Base-by-base conservation (phyloP, 768 basidiomycete species). In the Termitomyces sp. region DNA sequence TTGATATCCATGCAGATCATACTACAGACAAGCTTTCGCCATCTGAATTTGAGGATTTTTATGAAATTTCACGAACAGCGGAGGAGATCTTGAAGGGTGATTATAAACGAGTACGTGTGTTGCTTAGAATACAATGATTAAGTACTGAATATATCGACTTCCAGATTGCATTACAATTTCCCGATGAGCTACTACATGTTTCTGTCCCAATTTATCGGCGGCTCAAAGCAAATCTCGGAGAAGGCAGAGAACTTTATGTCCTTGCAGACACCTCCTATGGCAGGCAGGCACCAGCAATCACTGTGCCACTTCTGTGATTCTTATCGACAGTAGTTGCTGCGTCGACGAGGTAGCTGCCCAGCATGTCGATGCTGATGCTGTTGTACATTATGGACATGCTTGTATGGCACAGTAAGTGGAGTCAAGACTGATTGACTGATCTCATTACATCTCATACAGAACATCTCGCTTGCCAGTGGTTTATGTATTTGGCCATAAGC, bases 311-410 rank as follows among this genome's bases (percentile, higher is more conserved):
- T 47, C 26, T 52, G 26, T 32, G 46, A 52, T 59, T 67, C 22
- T 43, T 53, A 36, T 52, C 45, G 43, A 54, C 43, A 52, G 32
- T 65, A 94, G 95, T 65, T 99, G 97, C 66, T 98, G 97, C 68
- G 93, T 96, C 3, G 97, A 99, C 66, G 92, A 98, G 63, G 89
- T 98, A 5, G 90, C 94, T 5, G 94, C 96, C 3, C 88, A 94
- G 65, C 97, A 99, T 66, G 86, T 94, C 47, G 86, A 94, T 61
- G 93, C 52, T 41, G 52, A 52, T 52, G 52, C n/a, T 26, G 13
- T 41, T 28, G 38, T 52, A 40, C 52, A 52, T 52, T 52, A 52
- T 30, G 52, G 93, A 2, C 91, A 97, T 74, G 94, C 96, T 0
- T 99, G 97, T 70, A 82, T 98, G 77, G 93, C 90, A 68, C 84